Evolutionary conservation across 2,329 filamentous ascomycete genomes (phyloP).

Genomic region (Zelopaecilomyces penicillatus): DNA sequence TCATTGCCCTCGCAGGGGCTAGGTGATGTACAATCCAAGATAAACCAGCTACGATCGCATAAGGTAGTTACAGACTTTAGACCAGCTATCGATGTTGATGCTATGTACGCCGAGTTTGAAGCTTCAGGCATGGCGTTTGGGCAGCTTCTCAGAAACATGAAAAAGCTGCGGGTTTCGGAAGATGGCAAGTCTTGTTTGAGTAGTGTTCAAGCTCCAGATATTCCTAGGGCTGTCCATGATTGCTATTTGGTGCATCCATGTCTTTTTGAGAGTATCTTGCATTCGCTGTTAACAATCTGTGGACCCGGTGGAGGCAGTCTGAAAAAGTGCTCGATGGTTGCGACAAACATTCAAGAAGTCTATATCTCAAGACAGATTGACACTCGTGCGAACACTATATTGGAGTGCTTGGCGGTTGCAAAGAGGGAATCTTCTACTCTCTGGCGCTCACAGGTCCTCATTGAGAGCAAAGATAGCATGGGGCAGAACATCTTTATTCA

Average conservation of each 20-base stretch:
- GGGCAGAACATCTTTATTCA: conserved; percentile 6
- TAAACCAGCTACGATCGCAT: neutral
- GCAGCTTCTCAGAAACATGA: no score
- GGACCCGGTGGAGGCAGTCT: conserved; percentile 1
- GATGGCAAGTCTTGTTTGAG: neutral
- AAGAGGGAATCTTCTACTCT: no score
- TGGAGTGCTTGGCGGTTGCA: no score
- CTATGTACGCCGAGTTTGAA: neutral
- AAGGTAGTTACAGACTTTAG: neutral
- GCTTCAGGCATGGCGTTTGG: neutral
- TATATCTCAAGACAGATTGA: conserved; percentile 7
- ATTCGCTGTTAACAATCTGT: neutral
- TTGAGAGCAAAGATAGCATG: neutral
- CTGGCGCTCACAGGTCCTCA: neutral
- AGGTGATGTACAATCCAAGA: no score
- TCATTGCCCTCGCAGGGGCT: no score
- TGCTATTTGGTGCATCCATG: no score
- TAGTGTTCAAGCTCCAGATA: conserved; percentile 10
- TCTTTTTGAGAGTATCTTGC: conserved; percentile 3
- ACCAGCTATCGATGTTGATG: neutral
- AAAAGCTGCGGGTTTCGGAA: neutral
- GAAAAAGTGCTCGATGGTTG: neutral
- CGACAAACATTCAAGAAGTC: conserved; percentile 6
- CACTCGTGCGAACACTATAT: conserved; percentile 3
- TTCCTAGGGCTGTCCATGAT: conserved; percentile 5